Percentiles rank a stretch among this genome's conserved stretches.
These are phyloP conservation scores for Tephrocybe rancida DNA, from an alignment of 768 basidiomycete genomes.

Conservation along the genomic window DNA sequence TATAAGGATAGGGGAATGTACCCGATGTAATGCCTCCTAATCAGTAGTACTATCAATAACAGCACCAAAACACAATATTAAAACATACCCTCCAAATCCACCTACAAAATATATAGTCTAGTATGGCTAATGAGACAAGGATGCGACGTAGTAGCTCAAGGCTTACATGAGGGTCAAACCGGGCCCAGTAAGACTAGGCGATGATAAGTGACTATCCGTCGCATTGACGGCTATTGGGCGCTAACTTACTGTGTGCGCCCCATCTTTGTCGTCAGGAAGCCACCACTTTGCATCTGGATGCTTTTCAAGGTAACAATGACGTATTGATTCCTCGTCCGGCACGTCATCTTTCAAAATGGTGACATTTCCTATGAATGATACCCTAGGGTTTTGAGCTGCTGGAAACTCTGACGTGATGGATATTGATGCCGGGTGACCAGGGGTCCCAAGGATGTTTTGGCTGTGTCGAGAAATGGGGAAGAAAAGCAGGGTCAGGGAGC, in stretches of 20 bases:
- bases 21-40: constrained; percentile 51
- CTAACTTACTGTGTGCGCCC: constrained; percentile 42
- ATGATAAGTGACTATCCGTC: not conserved
- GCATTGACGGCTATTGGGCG: not conserved
- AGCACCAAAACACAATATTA: not conserved
- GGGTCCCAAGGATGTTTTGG: constrained; percentile 46
- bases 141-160: not conserved
- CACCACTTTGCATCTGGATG: constrained; percentile 57
- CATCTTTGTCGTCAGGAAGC: constrained; percentile 47
- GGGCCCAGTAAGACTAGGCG: constrained; percentile 52
- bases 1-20: constrained; percentile 49
- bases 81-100: constrained; percentile 51
- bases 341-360: constrained; percentile 40
- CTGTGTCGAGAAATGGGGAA: constrained; percentile 58
- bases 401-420: constrained; percentile 41
- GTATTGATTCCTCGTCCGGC: constrained; percentile 33
- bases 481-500: constrained; percentile 54
- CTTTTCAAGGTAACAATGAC: constrained; percentile 42
- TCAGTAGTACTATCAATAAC: not conserved
- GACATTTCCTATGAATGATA: constrained; percentile 51
- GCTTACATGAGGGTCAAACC: constrained; percentile 55
- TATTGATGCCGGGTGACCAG: constrained; percentile 44
- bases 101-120: constrained; percentile 56
- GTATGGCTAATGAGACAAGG: not conserved
- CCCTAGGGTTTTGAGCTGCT: constrained; percentile 46